phyloP scores from a whole-genome alignment of 345 rosid genomes.

The Citrus mangshanensis region DNA sequence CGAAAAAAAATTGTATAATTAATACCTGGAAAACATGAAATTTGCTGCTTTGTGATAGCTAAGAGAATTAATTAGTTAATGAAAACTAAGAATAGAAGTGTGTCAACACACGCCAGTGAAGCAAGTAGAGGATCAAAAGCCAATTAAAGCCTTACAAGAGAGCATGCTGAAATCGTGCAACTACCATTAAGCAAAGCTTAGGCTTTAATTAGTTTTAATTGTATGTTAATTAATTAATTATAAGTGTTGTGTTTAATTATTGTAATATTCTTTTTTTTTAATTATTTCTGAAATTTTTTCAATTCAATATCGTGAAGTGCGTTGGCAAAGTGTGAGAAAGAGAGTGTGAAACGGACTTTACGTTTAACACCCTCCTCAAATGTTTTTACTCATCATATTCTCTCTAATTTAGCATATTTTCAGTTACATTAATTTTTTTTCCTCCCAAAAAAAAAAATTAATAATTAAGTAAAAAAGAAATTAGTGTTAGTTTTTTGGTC shows the following conservation, averaged over 20 bases:
- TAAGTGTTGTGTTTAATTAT: not conserved
- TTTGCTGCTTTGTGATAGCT: not conserved
- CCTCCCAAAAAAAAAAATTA: not conserved
- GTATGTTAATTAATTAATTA: not conserved
- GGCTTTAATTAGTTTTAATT: not conserved
- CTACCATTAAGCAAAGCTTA: not conserved
- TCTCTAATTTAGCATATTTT: constrained; percentile 46
- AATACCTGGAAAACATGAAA: not conserved
- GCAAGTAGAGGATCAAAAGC: not conserved
- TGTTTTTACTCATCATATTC: constrained; percentile 12
- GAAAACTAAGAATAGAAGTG: not conserved
- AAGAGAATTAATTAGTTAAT: too few species aligned
- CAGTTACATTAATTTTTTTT: constrained; percentile 25
- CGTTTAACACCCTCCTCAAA: constrained; percentile 30
- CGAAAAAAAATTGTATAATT: too few species aligned
- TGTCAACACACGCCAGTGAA: not conserved
- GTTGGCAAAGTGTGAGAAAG: constrained; percentile 75
- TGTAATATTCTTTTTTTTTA: not conserved
- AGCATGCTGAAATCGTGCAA: not conserved
- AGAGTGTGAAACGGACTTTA: constrained; percentile 64
- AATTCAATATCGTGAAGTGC: constrained; percentile 32
- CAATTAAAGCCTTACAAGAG: not conserved
- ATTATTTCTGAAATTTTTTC: too few species aligned
- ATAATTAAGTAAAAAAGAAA: not conserved
- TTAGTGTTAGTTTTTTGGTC: constrained; percentile 14